Evolutionary conservation across 2,329 filamentous ascomycete genomes (phyloP), one percentile per base, ranked within the genome.

Genomic region (Fusarium torulosum): DNA sequence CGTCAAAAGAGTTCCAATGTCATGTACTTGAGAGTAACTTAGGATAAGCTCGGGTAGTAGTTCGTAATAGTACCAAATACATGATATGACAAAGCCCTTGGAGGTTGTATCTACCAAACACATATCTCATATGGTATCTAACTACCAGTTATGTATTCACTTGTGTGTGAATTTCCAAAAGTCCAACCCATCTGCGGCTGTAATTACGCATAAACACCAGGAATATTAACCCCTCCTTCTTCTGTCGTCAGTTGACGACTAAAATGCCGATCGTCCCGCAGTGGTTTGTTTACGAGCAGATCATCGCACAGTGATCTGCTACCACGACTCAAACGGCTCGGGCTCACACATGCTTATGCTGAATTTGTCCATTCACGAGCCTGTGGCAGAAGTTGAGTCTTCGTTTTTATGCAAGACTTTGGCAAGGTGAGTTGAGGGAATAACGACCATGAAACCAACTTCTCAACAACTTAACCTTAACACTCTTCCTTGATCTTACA

Each of bases 281-380:
- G 21, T 46, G 45, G 53, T 61, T 53, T 49, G 23, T 52, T 53
- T 58, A 55, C 38, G 43, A 69, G 66, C 40, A 50, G 61, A 69
- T 64, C 57, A 50, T 59, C 55, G 58, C 66, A 62, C 49, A 53
- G 49, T 69, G 66, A 68, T 68, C 66, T 61, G 27, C 55, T 66
- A 52, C 56, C 66, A 69, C 66, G 53, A 69, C 53, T 59, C 54
- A 69, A 63, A 63, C 50, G 66, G 50, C 66, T 37, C 52, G 38
- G 55, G 55, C 65, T 59, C 53, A 59, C 37, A 41, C 63, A 67
- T 69, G 66, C 66, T 66, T 55, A 63, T 63, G 56, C 41, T 59
- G 17, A 43, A 69, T 35, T 33, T 40, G 37, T 53, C 45, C 56
- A 59, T 38, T 68, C 61, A 69, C 20, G 27, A 49, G 35, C 3